Conservation (phyloP, 2,329 filamentous ascomycete genomes). For the Orbilia javanica region DNA sequence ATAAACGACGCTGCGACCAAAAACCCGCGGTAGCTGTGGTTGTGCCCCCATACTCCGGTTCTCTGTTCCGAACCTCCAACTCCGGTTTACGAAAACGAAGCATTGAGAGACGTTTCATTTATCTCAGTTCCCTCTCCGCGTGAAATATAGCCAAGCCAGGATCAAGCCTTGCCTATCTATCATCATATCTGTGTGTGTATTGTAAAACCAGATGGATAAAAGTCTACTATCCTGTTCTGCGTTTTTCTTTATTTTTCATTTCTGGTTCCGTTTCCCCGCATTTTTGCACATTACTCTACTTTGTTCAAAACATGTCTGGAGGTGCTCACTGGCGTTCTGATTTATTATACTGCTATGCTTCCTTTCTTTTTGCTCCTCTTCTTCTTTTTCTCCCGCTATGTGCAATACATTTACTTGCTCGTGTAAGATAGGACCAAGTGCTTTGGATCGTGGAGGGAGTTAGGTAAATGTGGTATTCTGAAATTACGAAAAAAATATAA, state of each 20-base stretch:
- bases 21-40: slow-evolving; percentile 34
- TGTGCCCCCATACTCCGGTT: neutral
- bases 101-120: neutral
- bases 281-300: slow-evolving; percentile 22
- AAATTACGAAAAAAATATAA: slow-evolving; percentile 1
- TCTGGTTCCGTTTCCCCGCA: slow-evolving; percentile 6
- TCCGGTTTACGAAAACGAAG: neutral
- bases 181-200: neutral
- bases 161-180: neutral
- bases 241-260: neutral
- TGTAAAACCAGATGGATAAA: slow-evolving; percentile 21
- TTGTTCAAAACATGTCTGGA: slow-evolving; percentile 10
- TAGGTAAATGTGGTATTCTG: slow-evolving; percentile 27
- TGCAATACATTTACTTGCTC: slow-evolving; percentile 13
- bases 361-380: neutral
- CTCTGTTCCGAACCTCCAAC: neutral
- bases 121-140: neutral
- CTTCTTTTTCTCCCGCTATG: neutral
- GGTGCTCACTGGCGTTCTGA: slow-evolving; percentile 42
- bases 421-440: slow-evolving; percentile 46
- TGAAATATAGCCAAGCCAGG: neutral
- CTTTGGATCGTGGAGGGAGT: slow-evolving; percentile 18
- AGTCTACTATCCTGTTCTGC: slow-evolving; percentile 10
- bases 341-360: slow-evolving; percentile 4
- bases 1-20: slow-evolving; percentile 46